A percentile compares a stretch with the other conserved stretches of the same genome.
Evolutionary conservation across 148 eudicot species (phyloP).

Genomic region (Amaranthus palmeri): DNA sequence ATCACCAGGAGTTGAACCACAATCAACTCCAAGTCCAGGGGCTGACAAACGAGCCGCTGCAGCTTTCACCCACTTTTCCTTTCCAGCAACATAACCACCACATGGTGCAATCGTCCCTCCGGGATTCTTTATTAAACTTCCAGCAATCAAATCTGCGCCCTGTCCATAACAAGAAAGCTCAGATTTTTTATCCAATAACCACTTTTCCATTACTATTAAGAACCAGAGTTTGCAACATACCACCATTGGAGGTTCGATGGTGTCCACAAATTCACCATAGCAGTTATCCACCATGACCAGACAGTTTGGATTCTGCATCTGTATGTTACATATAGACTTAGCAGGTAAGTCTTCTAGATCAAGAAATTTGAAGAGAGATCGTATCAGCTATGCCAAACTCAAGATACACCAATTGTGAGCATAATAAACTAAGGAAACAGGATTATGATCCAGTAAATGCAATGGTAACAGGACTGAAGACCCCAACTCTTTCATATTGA

Average conservation of each 20-base stretch:
- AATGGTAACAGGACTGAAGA: slow-evolving; percentile 5
- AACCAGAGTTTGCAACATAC: slow-evolving; percentile 37
- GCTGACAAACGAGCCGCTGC: slow-evolving; percentile 96
- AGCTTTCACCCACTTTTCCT: slow-evolving; percentile 75
- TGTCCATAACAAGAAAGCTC: slow-evolving; percentile 29
- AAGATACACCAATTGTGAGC: background rate
- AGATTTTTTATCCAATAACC: slow-evolving; percentile 10
- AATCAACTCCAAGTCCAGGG: slow-evolving; percentile 90
- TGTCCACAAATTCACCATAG: slow-evolving; percentile 90
- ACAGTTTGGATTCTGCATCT: slow-evolving; percentile 81
- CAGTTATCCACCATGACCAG: slow-evolving; percentile 97
- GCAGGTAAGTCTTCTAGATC: background rate
- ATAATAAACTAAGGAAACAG: background rate
- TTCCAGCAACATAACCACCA: slow-evolving; percentile 97
- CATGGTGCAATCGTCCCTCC: slow-evolving; percentile 99
- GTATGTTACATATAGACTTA: slow-evolving; percentile 22
- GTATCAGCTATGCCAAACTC: background rate
- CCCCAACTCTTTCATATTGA: background rate
- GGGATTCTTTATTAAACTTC: slow-evolving; percentile 92
- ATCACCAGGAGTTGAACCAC: slow-evolving; percentile 93
- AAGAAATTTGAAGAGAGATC: background rate
- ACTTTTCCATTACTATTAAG: background rate
- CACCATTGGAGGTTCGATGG: slow-evolving; percentile 94
- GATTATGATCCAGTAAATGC: background rate
- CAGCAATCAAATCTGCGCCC: slow-evolving; percentile 97